phyloP scores from a whole-genome alignment of 2,329 filamentous ascomycete genomes.

The Ceratocystis colombiana region DNA sequence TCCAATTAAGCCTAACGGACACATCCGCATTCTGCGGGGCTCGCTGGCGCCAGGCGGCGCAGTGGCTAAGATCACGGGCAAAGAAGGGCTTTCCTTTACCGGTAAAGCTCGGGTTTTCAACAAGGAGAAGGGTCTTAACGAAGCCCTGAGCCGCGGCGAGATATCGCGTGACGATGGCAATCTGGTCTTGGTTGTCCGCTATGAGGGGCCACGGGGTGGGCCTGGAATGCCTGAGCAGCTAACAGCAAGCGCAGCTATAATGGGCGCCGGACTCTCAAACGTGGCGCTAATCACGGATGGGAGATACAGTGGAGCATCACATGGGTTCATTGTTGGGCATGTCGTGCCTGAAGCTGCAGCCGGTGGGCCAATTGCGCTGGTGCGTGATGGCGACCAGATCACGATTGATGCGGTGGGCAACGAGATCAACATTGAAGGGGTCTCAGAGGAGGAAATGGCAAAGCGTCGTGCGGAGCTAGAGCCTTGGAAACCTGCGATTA shows the following conservation, averaged over 20 bases:
- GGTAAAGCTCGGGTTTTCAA: slow-evolving; percentile 77
- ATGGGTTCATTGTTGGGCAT: slow-evolving; percentile 90
- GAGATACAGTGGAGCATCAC: slow-evolving; percentile 74
- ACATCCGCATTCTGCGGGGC: slow-evolving; percentile 77
- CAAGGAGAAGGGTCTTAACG: slow-evolving; percentile 70
- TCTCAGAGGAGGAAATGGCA: slow-evolving; percentile 60
- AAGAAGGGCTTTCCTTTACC: slow-evolving; percentile 74
- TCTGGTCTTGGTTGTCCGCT: slow-evolving; percentile 79
- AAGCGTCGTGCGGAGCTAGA: slow-evolving; percentile 57
- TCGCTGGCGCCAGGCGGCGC: slow-evolving; percentile 83
- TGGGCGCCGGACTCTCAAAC: slow-evolving; percentile 81
- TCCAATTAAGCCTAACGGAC: slow-evolving; percentile 71
- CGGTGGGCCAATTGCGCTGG: slow-evolving; percentile 78
- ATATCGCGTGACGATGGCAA: slow-evolving; percentile 52
- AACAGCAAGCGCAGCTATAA: slow-evolving; percentile 77
- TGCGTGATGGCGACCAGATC: slow-evolving; percentile 68
- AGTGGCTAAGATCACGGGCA: slow-evolving; percentile 93
- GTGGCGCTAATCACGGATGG: slow-evolving; percentile 89
- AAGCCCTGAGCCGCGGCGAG: slow-evolving; percentile 61
- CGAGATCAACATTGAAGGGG: slow-evolving; percentile 54
- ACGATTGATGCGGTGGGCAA: slow-evolving; percentile 80
- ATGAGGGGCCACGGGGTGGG: slow-evolving; percentile 86
- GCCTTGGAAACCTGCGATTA: slow-evolving; percentile 60
- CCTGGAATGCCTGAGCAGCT: slow-evolving; percentile 96
- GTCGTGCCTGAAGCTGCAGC: slow-evolving; percentile 83